These are phyloP conservation scores for Cytospora chrysosperma DNA, from an alignment of 2,329 filamentous ascomycete genomes.

Conservation along the genomic window DNA sequence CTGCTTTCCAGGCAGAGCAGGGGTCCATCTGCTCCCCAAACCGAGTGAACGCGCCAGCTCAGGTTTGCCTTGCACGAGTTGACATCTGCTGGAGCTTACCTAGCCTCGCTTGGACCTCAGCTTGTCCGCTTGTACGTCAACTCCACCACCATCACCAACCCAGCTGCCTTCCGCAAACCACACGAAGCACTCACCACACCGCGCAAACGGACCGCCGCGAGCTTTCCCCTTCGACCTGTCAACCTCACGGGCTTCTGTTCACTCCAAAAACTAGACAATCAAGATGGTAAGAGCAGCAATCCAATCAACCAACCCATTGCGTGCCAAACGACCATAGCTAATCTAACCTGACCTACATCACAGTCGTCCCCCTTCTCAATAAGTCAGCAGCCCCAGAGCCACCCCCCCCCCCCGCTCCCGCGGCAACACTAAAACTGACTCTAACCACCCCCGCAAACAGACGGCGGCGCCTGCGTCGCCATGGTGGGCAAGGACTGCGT, in stretches of 20 bases:
- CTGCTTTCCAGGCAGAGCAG: not conserved
- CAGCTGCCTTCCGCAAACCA: conserved; percentile 4
- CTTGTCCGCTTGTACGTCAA: conserved; percentile 17
- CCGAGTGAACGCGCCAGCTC: conserved; percentile 11
- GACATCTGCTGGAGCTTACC: conserved; percentile 5
- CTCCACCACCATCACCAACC: conserved; percentile 3
- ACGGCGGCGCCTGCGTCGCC: conserved; percentile 92
- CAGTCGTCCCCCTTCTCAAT: conserved; percentile 93
- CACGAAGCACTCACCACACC: not conserved
- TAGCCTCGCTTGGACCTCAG: conserved; percentile 24
- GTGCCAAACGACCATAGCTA: conserved; percentile 32
- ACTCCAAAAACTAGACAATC: conserved; percentile 12
- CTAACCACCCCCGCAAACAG: conserved; percentile 37
- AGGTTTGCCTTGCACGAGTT: conserved; percentile 12
- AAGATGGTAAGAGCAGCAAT: conserved; percentile 36
- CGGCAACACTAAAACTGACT: conserved; percentile 26
- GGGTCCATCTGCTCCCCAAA: not conserved
- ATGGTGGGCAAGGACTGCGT: conserved; percentile 99
- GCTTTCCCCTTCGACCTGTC: not conserved
- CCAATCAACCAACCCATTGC: not conserved
- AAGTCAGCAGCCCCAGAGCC: conserved; percentile 63
- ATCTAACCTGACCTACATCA: conserved; percentile 23
- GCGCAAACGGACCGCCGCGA: not conserved
- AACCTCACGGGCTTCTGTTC: not conserved
- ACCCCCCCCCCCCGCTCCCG: conserved; percentile 20